A percentile compares a stretch with the other conserved stretches of the same genome.
phyloP scores from a whole-genome alignment of 371 early-diverging fungal genomes.

The Phascolomyces articulosus region DNA sequence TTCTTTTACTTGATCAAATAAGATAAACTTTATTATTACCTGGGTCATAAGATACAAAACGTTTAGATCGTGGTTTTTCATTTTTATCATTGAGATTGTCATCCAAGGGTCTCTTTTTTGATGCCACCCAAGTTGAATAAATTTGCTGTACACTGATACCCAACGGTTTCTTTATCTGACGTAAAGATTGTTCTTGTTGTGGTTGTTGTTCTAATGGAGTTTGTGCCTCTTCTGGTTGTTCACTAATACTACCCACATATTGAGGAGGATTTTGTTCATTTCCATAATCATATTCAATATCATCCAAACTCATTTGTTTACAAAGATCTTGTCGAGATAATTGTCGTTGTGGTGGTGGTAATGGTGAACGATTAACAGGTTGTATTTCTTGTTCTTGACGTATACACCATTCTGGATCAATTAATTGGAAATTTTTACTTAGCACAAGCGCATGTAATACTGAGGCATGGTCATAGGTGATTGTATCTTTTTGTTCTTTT shows the following conservation, averaged over 20 bases:
- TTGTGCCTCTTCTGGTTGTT: too few species aligned
- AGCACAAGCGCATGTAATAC: slow-evolving; percentile 30
- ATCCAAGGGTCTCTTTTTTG: background rate
- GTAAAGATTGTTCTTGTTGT: background rate
- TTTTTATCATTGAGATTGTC: background rate
- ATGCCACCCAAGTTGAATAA: slow-evolving; percentile 6
- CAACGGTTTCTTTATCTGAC: background rate
- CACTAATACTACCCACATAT: too few species aligned
- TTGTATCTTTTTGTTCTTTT: background rate
- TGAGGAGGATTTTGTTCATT: too few species aligned
- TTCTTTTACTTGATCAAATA: too few species aligned
- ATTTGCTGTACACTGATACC: slow-evolving; percentile 5
- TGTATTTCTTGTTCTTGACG: background rate
- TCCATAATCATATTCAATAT: slow-evolving; percentile 1
- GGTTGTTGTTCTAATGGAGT: background rate
- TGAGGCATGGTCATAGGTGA: slow-evolving; percentile 11
- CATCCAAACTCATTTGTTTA: slow-evolving; percentile 6
- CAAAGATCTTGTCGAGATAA: background rate
- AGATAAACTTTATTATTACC: background rate
- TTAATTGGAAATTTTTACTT: slow-evolving; percentile 24
- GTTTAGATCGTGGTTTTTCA: background rate
- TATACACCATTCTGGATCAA: slow-evolving; percentile 1
- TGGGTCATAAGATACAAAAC: background rate
- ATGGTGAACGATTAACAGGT: background rate
- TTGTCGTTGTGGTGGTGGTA: background rate